Conservation (phyloP, 441 rosid genomes). For the Geranium incanum region DNA sequence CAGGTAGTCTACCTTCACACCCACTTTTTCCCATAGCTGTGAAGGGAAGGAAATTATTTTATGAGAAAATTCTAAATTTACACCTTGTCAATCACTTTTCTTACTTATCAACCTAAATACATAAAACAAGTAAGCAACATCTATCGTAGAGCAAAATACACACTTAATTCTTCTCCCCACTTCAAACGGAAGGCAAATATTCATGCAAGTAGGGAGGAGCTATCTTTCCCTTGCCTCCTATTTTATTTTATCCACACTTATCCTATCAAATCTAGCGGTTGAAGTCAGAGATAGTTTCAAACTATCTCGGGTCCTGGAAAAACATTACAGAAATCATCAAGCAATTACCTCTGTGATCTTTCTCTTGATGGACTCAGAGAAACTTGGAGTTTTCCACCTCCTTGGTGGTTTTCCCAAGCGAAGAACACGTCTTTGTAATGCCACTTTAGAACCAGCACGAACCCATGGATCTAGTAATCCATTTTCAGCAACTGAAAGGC, state of each 20-base stretch:
- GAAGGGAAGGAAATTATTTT: too few species aligned
- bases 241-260: too few species aligned
- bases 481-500: conserved; percentile 71
- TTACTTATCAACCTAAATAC: too few species aligned
- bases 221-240: too few species aligned
- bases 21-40: too few species aligned
- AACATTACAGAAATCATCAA: conserved; percentile 7
- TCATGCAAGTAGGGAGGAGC: too few species aligned
- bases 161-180: too few species aligned
- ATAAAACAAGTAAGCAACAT: too few species aligned
- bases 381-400: conserved; percentile 82
- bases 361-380: conserved; percentile 41
- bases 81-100: too few species aligned
- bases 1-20: neutral
- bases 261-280: neutral
- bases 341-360: conserved; percentile 58
- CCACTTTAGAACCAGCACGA: conserved; percentile 85
- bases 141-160: too few species aligned
- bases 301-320: conserved; percentile 11
- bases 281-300: neutral
- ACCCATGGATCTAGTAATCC: conserved; percentile 81
- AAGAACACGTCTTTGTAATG: conserved; percentile 73
- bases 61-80: too few species aligned
- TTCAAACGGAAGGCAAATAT: too few species aligned
- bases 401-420: conserved; percentile 92